These are phyloP conservation scores for Cavenderia fasciculata DNA, from an alignment of 78 protist species.

Conservation along the genomic window DNA sequence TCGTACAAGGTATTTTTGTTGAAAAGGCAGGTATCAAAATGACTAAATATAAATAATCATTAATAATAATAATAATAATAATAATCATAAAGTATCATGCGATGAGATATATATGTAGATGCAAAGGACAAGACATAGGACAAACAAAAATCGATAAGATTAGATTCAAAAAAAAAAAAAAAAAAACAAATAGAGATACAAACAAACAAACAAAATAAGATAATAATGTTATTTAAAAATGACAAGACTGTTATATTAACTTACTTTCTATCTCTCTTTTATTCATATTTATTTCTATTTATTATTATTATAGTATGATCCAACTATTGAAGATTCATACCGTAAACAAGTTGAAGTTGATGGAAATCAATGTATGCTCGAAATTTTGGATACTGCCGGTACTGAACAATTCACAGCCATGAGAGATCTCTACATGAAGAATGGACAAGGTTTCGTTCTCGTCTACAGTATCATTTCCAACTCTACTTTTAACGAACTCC, in stretches of 20 bases:
- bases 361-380: slow-evolving; percentile 89
- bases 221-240: too few relatives aligned
- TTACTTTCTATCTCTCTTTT: too few relatives aligned
- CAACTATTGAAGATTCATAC: slow-evolving; percentile 93
- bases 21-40: slow-evolving; percentile 36
- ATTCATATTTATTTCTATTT: too few relatives aligned
- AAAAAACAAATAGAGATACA: too few relatives aligned
- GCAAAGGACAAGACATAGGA: too few relatives aligned
- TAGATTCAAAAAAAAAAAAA: too few relatives aligned
- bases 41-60: not conserved
- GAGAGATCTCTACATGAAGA: slow-evolving; percentile 89
- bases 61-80: slow-evolving; percentile 18
- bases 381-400: slow-evolving; percentile 95
- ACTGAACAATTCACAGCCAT: slow-evolving; percentile 89
- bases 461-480: slow-evolving; percentile 89
- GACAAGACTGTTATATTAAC: too few relatives aligned
- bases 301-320: slow-evolving; percentile 56
- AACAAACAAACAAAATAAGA: too few relatives aligned
- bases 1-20: slow-evolving; percentile 87
- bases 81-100: not conserved
- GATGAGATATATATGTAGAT: not conserved
- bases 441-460: slow-evolving; percentile 94
- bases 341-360: slow-evolving; percentile 94
- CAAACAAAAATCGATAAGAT: too few relatives aligned
- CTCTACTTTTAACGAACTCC: slow-evolving; percentile 85